A percentile compares a stretch with the other conserved stretches of the same genome.
These are phyloP conservation scores for Cordyceps cicadae DNA, from an alignment of 2,329 filamentous ascomycete species.

Conservation along the genomic window DNA sequence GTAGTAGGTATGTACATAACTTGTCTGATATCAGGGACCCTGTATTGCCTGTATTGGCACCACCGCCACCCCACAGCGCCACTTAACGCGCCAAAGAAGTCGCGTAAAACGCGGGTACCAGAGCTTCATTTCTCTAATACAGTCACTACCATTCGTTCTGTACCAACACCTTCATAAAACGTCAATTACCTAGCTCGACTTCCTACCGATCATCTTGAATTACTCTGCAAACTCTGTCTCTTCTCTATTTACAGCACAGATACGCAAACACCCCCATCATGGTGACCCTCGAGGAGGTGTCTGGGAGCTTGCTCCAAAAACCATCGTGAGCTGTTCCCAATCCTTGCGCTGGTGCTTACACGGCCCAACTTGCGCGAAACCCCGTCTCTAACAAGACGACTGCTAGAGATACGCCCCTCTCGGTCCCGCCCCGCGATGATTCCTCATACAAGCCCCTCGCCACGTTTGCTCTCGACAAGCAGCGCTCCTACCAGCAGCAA, in stretches of 20 bases:
- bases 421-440: conserved; percentile 42
- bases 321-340: conserved; percentile 34
- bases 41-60: background rate
- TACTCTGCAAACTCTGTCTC: background rate
- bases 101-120: conserved; percentile 11
- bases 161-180: background rate
- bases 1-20: too few relatives aligned
- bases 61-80: background rate
- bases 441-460: conserved; percentile 64
- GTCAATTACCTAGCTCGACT: background rate
- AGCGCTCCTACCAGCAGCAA: conserved; percentile 80
- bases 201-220: background rate
- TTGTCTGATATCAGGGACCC: background rate
- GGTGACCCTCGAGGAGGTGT: conserved; percentile 36
- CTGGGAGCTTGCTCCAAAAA: conserved; percentile 36
- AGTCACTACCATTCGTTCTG: background rate
- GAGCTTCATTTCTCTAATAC: background rate
- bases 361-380: background rate
- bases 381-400: background rate
- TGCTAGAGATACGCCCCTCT: conserved; percentile 26
- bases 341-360: background rate
- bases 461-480: conserved; percentile 64
- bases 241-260: conserved; percentile 1
- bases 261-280: conserved; percentile 22
- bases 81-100: conserved; percentile 10